Conservation (phyloP, 495 filamentous ascomycete species). For the Penicillium macrosclerotiorum region DNA sequence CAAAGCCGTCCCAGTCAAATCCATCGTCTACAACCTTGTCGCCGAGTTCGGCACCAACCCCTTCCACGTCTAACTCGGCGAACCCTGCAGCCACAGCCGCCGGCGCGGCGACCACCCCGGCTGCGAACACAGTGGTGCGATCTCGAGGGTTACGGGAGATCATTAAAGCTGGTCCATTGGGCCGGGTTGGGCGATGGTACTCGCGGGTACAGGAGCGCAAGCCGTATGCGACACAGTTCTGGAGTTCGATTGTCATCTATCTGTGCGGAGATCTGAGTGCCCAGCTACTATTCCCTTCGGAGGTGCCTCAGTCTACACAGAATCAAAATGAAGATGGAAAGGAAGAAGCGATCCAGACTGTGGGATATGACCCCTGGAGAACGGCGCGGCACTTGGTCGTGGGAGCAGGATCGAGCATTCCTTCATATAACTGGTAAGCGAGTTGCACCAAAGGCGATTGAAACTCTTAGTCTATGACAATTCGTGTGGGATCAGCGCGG, state of each 20-base stretch:
- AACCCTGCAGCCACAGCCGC: slow-evolving; percentile 12
- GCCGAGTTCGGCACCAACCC: background rate
- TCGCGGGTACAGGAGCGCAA: slow-evolving; percentile 63
- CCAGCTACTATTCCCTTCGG: slow-evolving; percentile 55
- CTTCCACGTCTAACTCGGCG: background rate
- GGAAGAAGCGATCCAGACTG: slow-evolving; percentile 31
- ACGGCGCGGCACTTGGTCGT: slow-evolving; percentile 72
- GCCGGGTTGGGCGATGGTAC: slow-evolving; percentile 52
- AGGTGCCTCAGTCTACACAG: slow-evolving; percentile 16
- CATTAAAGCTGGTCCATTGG: slow-evolving; percentile 53
- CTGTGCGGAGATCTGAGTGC: slow-evolving; percentile 77
- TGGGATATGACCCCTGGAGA: slow-evolving; percentile 65
- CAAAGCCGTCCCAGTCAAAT: slow-evolving; percentile 2
- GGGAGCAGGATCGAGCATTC: slow-evolving; percentile 68
- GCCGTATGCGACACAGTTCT: slow-evolving; percentile 76
- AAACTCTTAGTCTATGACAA: background rate
- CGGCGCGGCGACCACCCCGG: slow-evolving; percentile 24
- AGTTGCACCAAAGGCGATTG: too few relatives aligned
- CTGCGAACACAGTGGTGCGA: slow-evolving; percentile 43
- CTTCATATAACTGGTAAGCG: slow-evolving; percentile 72
- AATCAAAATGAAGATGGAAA: slow-evolving; percentile 8
- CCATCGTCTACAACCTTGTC: background rate
- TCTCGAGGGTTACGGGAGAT: slow-evolving; percentile 58
- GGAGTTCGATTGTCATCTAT: slow-evolving; percentile 74
- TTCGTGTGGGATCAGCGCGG: background rate